Percentiles rank a stretch among this genome's conserved stretches.
These are phyloP conservation scores for Sporobolomyces phaffii DNA, from an alignment of 768 basidiomycete genomes.

Conservation along the genomic window DNA sequence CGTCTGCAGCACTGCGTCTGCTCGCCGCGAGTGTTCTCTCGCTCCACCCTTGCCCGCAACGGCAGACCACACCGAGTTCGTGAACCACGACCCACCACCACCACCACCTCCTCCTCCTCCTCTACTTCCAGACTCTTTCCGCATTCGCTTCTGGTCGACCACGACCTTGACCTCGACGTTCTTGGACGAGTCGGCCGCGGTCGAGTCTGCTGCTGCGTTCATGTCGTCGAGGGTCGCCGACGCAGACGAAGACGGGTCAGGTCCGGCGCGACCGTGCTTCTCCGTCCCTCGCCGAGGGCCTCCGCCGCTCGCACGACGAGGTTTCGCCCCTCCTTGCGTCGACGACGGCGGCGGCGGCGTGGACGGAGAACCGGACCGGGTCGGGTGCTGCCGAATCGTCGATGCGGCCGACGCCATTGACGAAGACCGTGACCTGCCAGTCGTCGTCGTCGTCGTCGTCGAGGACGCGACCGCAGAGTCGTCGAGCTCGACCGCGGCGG, in stretches of 20 bases:
- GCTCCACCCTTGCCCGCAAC: constrained; percentile 15
- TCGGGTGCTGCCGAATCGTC: background rate
- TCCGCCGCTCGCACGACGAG: too few relatives aligned
- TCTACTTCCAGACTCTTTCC: too few relatives aligned
- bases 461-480: background rate
- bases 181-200: too few relatives aligned
- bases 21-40: too few relatives aligned
- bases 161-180: background rate
- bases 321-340: background rate
- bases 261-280: too few relatives aligned
- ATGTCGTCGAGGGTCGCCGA: too few relatives aligned
- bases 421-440: constrained; percentile 1
- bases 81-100: too few relatives aligned
- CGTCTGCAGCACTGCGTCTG: too few relatives aligned
- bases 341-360: background rate
- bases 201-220: too few relatives aligned
- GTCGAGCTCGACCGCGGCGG: too few relatives aligned
- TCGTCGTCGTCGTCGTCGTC: background rate
- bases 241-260: too few relatives aligned
- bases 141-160: background rate
- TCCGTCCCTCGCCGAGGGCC: background rate
- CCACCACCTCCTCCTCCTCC: too few relatives aligned
- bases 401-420: constrained; percentile 9
- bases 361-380: background rate
- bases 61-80: constrained; percentile 20